Base-by-base conservation (phyloP, 495 filamentous ascomycete genomes). In the Talaromyces wortmannii region DNA sequence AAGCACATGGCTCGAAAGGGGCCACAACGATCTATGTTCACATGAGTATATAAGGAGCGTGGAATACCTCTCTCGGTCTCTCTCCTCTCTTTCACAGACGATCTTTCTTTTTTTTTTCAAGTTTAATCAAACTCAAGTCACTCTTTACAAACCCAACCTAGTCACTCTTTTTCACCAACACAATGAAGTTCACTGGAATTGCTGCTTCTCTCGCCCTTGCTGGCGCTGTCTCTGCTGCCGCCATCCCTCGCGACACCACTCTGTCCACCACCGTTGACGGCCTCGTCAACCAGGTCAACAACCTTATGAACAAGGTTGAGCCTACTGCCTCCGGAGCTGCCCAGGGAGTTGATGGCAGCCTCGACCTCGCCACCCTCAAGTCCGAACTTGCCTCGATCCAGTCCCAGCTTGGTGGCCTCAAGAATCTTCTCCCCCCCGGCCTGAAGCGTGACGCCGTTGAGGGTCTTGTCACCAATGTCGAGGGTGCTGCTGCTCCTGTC, bases 111-210 rank as follows among this genome's bases (percentile, higher is more conserved):
- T 8, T 13, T 40, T 40, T 40, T 40, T 40, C 36, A 10, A 8
- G 8, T 40, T 40, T 1, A 40, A 1, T 52, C 32, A n/a, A 53
- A 47, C 49, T 52, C 57, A 23, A 61, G 58, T 65, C 65, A 50
- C 58, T 70, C 58, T 57, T 61, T 64, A 43, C 33, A 36, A 33
- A 56, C 33, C 42, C 54, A 31, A 57, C 48, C 48, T 44, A 51
- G 49, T 45, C 17, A 49, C 42, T 13, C 42, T 31, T 55, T 16
- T 23, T 31, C 49, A 44, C 53, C 53, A 31, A 57, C 55, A 70
- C 48, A 50, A 75, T 74, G 72, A 75, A 74, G 67, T 67, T 74
- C 65, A 68, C 69, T 58, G 66, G 65, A 62, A 58, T 67, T 32
- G n/a, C 61, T 18, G 60, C 60, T 23, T 59, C 60, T 29, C 57